These are phyloP conservation scores for Lasiodiplodia sp. DNA, from an alignment of 2,329 filamentous ascomycete genomes.

Conservation along the genomic window DNA sequence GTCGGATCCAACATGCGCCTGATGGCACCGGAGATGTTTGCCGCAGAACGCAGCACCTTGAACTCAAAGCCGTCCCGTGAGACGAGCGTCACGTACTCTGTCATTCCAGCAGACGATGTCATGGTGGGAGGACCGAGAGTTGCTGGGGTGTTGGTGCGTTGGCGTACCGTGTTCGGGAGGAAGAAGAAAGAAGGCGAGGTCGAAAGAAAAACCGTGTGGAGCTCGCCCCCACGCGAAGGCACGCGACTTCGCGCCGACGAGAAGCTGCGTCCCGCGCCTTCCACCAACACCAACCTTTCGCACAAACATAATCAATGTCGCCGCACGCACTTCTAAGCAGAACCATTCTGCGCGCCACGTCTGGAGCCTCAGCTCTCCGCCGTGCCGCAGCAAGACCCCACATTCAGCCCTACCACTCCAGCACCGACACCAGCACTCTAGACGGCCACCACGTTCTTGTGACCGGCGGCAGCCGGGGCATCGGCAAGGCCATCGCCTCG, in stretches of 20 bases:
- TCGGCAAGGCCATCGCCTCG: constrained; percentile 47
- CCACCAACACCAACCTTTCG: neutral
- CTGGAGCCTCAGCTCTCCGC: neutral
- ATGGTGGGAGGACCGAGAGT: constrained; percentile 7
- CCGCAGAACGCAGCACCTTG: constrained; percentile 74
- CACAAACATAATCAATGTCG: neutral
- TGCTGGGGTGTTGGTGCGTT: neutral
- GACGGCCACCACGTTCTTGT: constrained; percentile 41
- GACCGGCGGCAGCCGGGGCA: constrained; percentile 48
- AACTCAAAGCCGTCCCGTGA: constrained; percentile 81
- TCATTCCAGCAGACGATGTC: constrained; percentile 15
- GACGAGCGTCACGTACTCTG: constrained; percentile 79
- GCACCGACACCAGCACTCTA: neutral
- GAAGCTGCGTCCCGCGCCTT: neutral
- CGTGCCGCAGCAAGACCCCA: neutral
- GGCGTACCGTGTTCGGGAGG: neutral
- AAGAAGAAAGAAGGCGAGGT: neutral
- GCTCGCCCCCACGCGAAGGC: constrained; percentile 18
- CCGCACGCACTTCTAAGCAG: neutral
- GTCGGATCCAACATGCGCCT: constrained; percentile 76
- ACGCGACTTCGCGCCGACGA: constrained; percentile 20
- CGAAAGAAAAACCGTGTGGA: constrained; percentile 9
- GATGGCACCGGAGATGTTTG: constrained; percentile 73
- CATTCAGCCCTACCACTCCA: constrained; percentile 7
- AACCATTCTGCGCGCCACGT: neutral